Percentiles rank a stretch among this genome's conserved stretches.
Conservation (phyloP, 2,329 filamentous ascomycete species). For the Alternaria triticimaculans region DNA sequence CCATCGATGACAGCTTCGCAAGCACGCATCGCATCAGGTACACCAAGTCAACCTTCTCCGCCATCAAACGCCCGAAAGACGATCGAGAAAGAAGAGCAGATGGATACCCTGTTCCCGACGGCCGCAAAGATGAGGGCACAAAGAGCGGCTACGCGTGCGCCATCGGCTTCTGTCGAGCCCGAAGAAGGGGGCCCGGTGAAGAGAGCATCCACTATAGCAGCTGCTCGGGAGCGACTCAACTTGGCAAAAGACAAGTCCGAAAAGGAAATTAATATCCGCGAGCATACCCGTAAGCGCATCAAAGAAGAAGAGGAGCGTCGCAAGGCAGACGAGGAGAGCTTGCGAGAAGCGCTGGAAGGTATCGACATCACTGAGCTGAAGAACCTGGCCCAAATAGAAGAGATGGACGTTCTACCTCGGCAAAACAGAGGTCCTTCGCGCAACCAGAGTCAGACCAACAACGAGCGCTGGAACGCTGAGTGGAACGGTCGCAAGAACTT, state of each 20-base stretch:
- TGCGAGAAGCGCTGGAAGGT: constrained; percentile 63
- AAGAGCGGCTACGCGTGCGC: constrained; percentile 51
- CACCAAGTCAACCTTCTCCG: constrained; percentile 33
- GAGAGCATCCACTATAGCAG: constrained; percentile 25
- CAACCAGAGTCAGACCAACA: constrained; percentile 41
- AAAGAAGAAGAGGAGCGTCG: constrained; percentile 61
- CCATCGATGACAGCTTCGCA: constrained; percentile 15
- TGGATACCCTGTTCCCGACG: constrained; percentile 77
- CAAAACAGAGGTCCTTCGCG: constrained; percentile 29
- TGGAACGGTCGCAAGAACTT: constrained; percentile 98
- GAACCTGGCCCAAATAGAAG: constrained; percentile 76
- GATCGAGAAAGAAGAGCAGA: constrained; percentile 58
- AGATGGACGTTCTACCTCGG: constrained; percentile 68
- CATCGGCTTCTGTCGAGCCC: constrained; percentile 37
- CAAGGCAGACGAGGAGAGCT: constrained; percentile 68
- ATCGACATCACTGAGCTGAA: constrained; percentile 76
- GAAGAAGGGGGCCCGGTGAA: constrained; percentile 48
- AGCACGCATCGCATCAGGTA: constrained; percentile 23
- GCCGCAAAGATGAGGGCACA: constrained; percentile 81
- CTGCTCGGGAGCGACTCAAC: constrained; percentile 48
- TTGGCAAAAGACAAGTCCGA: constrained; percentile 52
- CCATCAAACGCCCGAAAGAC: constrained; percentile 48
- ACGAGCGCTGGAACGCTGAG: constrained; percentile 78
- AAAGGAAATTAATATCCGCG: constrained; percentile 68
- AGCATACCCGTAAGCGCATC: constrained; percentile 56